Percentiles rank a stretch among this genome's conserved stretches.
Evolutionary conservation across 345 rosid genomes (phyloP).

Genomic region (Lepidium africanum): DNA sequence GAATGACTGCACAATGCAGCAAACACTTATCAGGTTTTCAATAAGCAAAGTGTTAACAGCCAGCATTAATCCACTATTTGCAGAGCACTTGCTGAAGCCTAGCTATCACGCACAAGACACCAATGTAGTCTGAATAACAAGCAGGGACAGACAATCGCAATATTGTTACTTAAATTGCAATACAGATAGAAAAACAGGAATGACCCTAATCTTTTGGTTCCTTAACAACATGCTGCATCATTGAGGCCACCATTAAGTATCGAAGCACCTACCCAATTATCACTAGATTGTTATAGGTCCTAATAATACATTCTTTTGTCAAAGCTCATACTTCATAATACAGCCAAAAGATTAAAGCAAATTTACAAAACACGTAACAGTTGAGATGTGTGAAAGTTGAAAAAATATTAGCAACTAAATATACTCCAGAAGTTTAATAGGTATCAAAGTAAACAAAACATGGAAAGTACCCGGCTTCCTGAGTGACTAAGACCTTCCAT

Average conservation of each 20-base stretch:
- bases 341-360: background rate
- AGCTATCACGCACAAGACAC: slow-evolving; percentile 5
- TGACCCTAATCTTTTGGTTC: background rate
- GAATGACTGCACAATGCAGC: background rate
- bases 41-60: background rate
- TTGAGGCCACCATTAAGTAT: background rate
- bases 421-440: background rate
- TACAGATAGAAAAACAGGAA: background rate
- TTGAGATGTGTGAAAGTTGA: background rate
- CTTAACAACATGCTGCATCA: background rate
- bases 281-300: background rate
- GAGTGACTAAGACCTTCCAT: slow-evolving; percentile 29
- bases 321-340: background rate
- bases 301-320: background rate
- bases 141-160: background rate
- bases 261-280: background rate
- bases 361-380: slow-evolving; percentile 1
- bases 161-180: background rate
- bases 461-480: slow-evolving; percentile 40
- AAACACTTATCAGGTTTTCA: background rate
- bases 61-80: background rate
- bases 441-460: background rate
- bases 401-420: background rate
- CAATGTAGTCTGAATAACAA: background rate
- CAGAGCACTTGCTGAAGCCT: background rate